These are phyloP conservation scores for Chlamydomonas urium DNA, from an alignment of 139 green algal species.

Conservation along the genomic window DNA sequence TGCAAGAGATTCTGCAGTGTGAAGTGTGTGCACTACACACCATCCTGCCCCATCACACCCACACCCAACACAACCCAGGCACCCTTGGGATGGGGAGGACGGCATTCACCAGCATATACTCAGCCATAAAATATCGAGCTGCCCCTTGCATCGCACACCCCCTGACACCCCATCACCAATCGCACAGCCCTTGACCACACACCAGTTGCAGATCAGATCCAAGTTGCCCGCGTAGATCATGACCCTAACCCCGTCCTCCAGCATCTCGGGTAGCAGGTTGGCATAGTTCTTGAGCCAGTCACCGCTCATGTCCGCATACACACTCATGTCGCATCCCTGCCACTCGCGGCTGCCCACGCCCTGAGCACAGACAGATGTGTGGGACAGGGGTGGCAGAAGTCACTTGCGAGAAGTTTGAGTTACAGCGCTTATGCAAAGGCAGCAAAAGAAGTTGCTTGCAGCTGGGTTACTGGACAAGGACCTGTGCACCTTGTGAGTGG, in stretches of 20 bases:
- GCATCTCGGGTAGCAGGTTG: slow-evolving; percentile 34
- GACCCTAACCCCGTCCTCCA: slow-evolving; percentile 67
- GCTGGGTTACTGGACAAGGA: too few species aligned
- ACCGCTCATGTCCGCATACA: slow-evolving; percentile 39
- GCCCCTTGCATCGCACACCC: too few species aligned
- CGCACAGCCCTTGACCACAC: too few species aligned
- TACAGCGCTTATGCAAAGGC: background rate
- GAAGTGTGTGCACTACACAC: too few species aligned
- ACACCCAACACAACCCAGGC: too few species aligned
- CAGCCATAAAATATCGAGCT: too few species aligned
- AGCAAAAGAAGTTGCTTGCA: background rate
- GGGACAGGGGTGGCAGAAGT: background rate
- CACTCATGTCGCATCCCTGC: slow-evolving; percentile 56
- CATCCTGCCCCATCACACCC: too few species aligned
- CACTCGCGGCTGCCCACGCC: slow-evolving; percentile 53
- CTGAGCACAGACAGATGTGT: slow-evolving; percentile 53
- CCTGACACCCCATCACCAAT: too few species aligned
- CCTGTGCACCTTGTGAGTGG: too few species aligned
- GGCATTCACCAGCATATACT: too few species aligned
- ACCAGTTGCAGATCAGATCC: slow-evolving; percentile 85
- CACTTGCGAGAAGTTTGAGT: background rate
- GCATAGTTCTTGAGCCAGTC: slow-evolving; percentile 11
- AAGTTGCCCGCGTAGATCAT: slow-evolving; percentile 75
- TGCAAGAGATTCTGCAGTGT: too few species aligned
- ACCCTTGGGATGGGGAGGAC: too few species aligned